Evolutionary conservation across 352 stramenopile species (phyloP), one percentile per base, ranked within the genome.

Genomic region (Globisporangium radiosum): DNA sequence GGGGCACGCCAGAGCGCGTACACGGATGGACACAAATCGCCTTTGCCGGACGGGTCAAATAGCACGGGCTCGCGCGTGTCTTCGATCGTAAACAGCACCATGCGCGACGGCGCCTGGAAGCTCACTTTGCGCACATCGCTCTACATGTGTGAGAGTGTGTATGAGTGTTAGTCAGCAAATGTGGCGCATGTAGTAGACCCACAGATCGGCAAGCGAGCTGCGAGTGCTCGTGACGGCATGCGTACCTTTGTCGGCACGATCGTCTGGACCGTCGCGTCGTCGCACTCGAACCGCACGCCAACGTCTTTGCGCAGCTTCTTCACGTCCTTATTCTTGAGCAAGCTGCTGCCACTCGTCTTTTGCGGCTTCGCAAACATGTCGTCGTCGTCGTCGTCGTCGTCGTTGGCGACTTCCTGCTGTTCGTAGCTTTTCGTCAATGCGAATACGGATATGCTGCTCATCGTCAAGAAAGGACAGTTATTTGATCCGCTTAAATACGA

Each of bases 261-360:
- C 51, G 63, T 38, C 60, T 75, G 65, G 33, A 84, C 61, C 15
- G 63, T 71, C 9, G 54, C 43, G 14, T 80, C 78, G 2, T 70
- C 65, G 48, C 63, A 72, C 0, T 60, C 52, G 50, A 87, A 75
- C n/a, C 66, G 58, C 37, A 69, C 62, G 1, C 61, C 53, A 11
- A 88, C 65, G 49, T 92, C 80, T 47, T 78, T 76, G 47, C 81
- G 81, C 43, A 94, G 71, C 69, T 92, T 94, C 75, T 92, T 94
- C 63, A 75, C 74, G 62, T 94, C 85, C 65, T 94, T 94, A 62
- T 79, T 80, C 72, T 89, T 90, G 47, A 94, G 75, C 70, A 91
- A 69, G 56, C 74, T 82, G 60, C 81, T 94, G 61, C 82, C 81
- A 58, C 79, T 92, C 56, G 75, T 68, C 73, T 91, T 92, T 43